A percentile compares a stretch with the other conserved stretches of the same genome.
Evolutionary conservation across 2,329 filamentous ascomycete genomes (phyloP).

Genomic region (Neurospora crassa): DNA sequence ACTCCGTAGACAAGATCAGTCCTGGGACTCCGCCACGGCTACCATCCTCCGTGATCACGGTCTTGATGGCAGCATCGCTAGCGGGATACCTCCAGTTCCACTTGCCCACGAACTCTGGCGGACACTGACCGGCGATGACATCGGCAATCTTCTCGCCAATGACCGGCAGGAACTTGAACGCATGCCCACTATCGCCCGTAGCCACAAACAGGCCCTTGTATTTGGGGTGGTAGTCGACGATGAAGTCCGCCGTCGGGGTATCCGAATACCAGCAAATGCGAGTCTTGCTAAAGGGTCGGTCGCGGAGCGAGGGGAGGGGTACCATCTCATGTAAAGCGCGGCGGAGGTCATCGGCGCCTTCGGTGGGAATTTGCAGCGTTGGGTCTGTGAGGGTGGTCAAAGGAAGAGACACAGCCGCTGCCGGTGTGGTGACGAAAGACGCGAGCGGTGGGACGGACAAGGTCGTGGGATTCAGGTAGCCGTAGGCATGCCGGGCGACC

Average conservation of each 20-base stretch:
- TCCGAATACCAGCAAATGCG: constrained; percentile 70
- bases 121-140: constrained; percentile 37
- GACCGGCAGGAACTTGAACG: constrained; percentile 60
- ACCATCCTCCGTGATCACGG: constrained; percentile 38
- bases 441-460: constrained; percentile 11
- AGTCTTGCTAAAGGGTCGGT: constrained; percentile 51
- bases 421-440: background rate
- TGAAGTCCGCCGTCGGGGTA: constrained; percentile 61
- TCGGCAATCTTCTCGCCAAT: constrained; percentile 53
- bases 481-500: constrained; percentile 59
- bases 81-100: constrained; percentile 53
- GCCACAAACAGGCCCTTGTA: constrained; percentile 50
- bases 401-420: constrained; percentile 26
- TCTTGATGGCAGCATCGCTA: constrained; percentile 1
- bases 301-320: constrained; percentile 43
- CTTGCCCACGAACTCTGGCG: constrained; percentile 42
- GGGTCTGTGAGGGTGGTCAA: constrained; percentile 40
- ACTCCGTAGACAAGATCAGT: constrained; percentile 35
- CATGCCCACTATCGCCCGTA: constrained; percentile 55
- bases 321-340: constrained; percentile 51
- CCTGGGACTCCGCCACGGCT: constrained; percentile 39
- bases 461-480: constrained; percentile 48
- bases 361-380: constrained; percentile 40
- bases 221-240: constrained; percentile 59
- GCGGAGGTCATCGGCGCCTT: constrained; percentile 54